phyloP scores from a whole-genome alignment of 1,284 basidiomycete genomes.

The Testicularia cyperi region DNA sequence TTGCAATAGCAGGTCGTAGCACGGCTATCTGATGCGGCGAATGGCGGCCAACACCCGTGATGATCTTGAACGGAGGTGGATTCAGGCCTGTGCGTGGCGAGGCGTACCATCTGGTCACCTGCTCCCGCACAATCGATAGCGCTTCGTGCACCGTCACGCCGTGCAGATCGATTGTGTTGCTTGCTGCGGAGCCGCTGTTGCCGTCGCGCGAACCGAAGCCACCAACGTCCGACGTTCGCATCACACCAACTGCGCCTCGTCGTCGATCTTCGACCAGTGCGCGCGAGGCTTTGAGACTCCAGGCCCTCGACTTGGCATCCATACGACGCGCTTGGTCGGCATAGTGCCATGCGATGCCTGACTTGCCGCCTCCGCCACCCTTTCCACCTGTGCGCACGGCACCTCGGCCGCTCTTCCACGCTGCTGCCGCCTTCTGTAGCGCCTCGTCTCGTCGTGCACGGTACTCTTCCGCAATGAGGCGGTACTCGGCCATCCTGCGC shows the following conservation, averaged over 20 bases:
- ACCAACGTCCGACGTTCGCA: constrained; percentile 11
- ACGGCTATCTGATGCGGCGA: constrained; percentile 56
- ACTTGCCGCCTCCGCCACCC: constrained; percentile 18
- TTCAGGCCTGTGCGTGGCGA: constrained; percentile 10
- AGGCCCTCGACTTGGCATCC: constrained; percentile 56
- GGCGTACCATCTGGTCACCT: constrained; percentile 53
- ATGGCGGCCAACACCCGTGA: constrained; percentile 60
- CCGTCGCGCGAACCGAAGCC: constrained; percentile 6
- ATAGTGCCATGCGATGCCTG: constrained; percentile 49
- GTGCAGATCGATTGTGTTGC: constrained; percentile 58
- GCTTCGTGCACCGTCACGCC: constrained; percentile 59
- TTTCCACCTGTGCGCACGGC: constrained; percentile 24
- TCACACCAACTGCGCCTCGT: constrained; percentile 21
- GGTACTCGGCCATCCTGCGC: constrained; percentile 37
- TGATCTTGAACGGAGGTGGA: constrained; percentile 53
- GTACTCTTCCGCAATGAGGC: constrained; percentile 46
- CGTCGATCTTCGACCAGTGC: constrained; percentile 56
- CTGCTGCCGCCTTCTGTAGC: constrained; percentile 49
- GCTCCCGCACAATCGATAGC: constrained; percentile 55
- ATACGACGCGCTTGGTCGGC: constrained; percentile 59
- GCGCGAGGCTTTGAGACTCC: constrained; percentile 56
- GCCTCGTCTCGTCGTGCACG: constrained; percentile 54
- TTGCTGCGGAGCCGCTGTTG: constrained; percentile 7
- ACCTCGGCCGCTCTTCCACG: constrained; percentile 31
- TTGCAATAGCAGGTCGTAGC: constrained; percentile 56